Percentiles rank a stretch among this genome's conserved stretches.
These are phyloP conservation scores for Aspergillus pseudonomiae DNA, from an alignment of 2,329 filamentous ascomycete species.

Conservation along the genomic window DNA sequence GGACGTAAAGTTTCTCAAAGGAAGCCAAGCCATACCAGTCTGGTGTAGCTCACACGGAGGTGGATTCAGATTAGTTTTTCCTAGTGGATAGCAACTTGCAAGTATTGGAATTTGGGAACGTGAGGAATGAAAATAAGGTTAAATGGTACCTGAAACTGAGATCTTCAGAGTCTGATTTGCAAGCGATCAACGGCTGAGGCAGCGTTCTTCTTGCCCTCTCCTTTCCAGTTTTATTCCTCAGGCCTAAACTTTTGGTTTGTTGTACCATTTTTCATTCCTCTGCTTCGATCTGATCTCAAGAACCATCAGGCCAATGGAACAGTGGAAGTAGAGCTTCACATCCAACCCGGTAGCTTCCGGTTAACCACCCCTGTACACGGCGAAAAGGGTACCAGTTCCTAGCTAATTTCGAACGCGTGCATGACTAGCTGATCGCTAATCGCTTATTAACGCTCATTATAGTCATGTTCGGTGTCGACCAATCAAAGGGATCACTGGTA, in stretches of 20 bases:
- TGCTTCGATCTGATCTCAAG: background rate
- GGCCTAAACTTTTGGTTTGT: background rate
- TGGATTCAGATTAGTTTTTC: background rate
- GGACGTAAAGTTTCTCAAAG: background rate
- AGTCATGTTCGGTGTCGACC: background rate
- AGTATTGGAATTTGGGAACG: background rate
- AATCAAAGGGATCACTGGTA: background rate
- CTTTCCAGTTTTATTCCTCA: background rate
- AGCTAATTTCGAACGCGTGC: background rate
- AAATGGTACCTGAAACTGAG: background rate
- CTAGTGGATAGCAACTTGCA: background rate
- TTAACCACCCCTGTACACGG: background rate
- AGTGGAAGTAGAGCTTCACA: background rate
- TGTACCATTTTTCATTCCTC: background rate
- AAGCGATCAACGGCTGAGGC: background rate
- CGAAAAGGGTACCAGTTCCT: background rate
- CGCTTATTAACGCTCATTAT: background rate
- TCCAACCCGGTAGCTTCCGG: background rate
- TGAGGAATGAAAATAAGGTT: slow-evolving; percentile 1
- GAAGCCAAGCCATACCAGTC: background rate
- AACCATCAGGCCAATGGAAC: background rate
- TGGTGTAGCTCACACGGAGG: slow-evolving; percentile 1
- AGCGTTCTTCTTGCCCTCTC: background rate
- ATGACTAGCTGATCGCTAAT: background rate
- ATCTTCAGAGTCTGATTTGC: background rate